Evolutionary conservation across 768 basidiomycete species (phyloP).

Genomic region (Pisolithus microcarpus): DNA sequence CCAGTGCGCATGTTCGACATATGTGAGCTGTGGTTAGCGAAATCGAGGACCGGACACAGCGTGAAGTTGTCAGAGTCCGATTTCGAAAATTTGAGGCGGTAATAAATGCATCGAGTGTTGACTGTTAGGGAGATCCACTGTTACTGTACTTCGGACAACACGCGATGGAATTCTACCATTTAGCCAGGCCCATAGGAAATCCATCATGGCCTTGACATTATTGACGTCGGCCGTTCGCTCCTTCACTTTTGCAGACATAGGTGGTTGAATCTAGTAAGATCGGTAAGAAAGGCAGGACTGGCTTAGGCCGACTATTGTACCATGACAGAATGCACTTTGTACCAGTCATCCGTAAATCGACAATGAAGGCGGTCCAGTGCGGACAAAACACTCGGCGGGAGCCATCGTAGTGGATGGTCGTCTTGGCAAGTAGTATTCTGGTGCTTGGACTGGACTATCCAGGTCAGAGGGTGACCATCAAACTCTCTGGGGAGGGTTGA

Average conservation of each 20-base stretch:
- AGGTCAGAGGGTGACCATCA: conserved; percentile 74
- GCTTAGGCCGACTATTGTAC: conserved; percentile 31
- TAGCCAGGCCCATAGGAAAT: conserved; percentile 88
- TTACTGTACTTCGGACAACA: conserved; percentile 1
- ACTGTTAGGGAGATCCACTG: conserved; percentile 38
- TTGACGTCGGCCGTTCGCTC: background rate
- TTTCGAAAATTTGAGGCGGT: conserved; percentile 42
- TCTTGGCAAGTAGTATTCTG: conserved; percentile 10
- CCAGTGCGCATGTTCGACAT: conserved; percentile 39
- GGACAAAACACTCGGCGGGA: conserved; percentile 43
- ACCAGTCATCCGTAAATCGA: conserved; percentile 58
- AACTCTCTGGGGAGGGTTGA: conserved; percentile 70
- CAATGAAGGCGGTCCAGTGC: conserved; percentile 37
- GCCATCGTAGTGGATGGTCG: conserved; percentile 28
- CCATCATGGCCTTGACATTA: conserved; percentile 13
- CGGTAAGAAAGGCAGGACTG: background rate
- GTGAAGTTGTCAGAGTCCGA: conserved; percentile 72
- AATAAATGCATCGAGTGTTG: conserved; percentile 87
- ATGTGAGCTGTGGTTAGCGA: conserved; percentile 68
- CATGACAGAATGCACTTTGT: conserved; percentile 40
- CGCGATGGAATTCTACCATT: conserved; percentile 50
- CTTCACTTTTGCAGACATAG: background rate
- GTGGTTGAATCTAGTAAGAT: conserved; percentile 4
- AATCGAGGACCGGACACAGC: conserved; percentile 84
- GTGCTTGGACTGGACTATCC: conserved; percentile 39